Evolutionary conservation across 768 basidiomycete species (phyloP).

Genomic region (Rossbeevera mucosa): DNA sequence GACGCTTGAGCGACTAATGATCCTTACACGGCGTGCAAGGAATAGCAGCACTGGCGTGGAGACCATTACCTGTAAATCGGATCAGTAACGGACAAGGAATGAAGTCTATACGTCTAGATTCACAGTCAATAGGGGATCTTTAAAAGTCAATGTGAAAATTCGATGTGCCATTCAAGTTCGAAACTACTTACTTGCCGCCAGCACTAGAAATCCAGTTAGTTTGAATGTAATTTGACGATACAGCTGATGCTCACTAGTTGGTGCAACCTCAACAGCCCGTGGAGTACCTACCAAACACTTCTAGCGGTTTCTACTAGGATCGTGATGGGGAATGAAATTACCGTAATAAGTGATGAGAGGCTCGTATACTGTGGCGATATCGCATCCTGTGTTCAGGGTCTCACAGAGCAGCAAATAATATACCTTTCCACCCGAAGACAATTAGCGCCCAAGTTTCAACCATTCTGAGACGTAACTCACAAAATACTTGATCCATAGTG

Average conservation of each 20-base stretch:
- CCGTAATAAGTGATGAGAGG: slow-evolving; percentile 46
- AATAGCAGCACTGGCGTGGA: slow-evolving; percentile 44
- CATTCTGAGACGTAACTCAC: slow-evolving; percentile 25
- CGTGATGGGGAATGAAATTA: slow-evolving; percentile 6
- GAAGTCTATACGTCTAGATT: background rate
- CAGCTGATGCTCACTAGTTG: background rate
- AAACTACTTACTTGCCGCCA: slow-evolving; percentile 8
- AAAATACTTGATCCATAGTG: slow-evolving; percentile 41
- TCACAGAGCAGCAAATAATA: slow-evolving; percentile 43
- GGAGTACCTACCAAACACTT: slow-evolving; percentile 24
- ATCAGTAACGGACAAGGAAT: background rate
- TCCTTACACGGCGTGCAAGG: slow-evolving; percentile 41
- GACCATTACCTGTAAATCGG: slow-evolving; percentile 37
- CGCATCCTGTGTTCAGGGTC: slow-evolving; percentile 44
- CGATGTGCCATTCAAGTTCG: background rate
- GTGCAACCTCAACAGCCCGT: background rate
- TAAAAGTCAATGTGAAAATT: background rate
- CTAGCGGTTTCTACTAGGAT: background rate
- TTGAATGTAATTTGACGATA: slow-evolving; percentile 15
- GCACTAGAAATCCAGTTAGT: slow-evolving; percentile 8
- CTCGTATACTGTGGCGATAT: slow-evolving; percentile 42
- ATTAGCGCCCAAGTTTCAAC: too few relatives aligned
- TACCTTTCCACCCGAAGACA: slow-evolving; percentile 28
- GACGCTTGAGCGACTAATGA: slow-evolving; percentile 30
- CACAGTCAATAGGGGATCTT: slow-evolving; percentile 46